Percentiles rank a stretch among this genome's conserved stretches.
phyloP scores from a whole-genome alignment of 148 eudicot species.

The Selenicereus undatus region DNA sequence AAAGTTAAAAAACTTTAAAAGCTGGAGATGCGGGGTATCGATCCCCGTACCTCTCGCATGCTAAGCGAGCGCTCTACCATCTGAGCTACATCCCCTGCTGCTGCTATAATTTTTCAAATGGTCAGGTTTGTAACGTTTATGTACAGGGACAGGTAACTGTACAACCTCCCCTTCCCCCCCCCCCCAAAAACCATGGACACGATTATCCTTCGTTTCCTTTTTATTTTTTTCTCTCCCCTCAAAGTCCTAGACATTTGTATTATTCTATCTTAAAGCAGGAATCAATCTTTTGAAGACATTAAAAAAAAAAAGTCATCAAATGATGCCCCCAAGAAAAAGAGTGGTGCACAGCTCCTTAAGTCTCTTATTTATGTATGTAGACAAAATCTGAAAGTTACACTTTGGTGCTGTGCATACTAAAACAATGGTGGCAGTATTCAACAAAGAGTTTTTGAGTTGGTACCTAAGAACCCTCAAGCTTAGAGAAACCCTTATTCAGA shows the following conservation, averaged over 20 bases:
- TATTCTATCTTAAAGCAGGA: neutral
- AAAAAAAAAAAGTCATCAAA: neutral
- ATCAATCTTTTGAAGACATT: neutral
- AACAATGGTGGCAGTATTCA: slow-evolving; percentile 90
- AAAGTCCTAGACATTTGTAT: neutral
- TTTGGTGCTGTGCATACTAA: slow-evolving; percentile 4
- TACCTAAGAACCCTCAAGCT: slow-evolving; percentile 83
- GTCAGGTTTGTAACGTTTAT: too few relatives aligned
- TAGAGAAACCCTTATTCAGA: slow-evolving; percentile 55
- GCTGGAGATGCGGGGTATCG: slow-evolving; percentile 98
- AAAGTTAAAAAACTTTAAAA: neutral
- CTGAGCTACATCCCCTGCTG: slow-evolving; percentile 74
- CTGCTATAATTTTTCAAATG: too few relatives aligned
- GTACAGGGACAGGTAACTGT: too few relatives aligned
- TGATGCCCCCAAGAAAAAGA: neutral
- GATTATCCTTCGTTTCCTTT: too few relatives aligned
- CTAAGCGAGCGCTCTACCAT: slow-evolving; percentile 99
- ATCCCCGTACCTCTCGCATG: slow-evolving; percentile 99
- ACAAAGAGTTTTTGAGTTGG: slow-evolving; percentile 91
- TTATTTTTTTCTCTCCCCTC: too few relatives aligned
- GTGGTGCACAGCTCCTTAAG: neutral
- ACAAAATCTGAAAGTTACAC: neutral
- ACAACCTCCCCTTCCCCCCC: too few relatives aligned
- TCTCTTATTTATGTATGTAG: neutral
- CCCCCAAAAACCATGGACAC: too few relatives aligned